phyloP scores from a whole-genome alignment of 169 alveolate species.

The Plasmodium chabaudi region DNA sequence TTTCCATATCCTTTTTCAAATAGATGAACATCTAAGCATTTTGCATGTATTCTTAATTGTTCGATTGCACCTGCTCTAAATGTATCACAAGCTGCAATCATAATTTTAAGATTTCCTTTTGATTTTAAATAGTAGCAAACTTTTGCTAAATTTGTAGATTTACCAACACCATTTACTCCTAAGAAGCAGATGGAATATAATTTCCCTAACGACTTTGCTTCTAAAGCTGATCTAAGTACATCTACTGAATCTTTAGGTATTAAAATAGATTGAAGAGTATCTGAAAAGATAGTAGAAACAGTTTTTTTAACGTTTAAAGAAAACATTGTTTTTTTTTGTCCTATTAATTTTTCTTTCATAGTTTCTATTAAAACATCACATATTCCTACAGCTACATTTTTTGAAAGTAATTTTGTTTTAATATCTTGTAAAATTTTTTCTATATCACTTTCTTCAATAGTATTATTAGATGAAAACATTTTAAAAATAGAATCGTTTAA shows the following conservation, averaged over 20 bases:
- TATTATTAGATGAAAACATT: conserved; percentile 87
- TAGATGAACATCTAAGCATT: conserved; percentile 95
- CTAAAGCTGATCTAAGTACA: conserved; percentile 91
- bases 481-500: conserved; percentile 88
- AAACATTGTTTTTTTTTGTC: conserved; percentile 90
- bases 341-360: conserved; percentile 87
- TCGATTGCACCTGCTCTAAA: conserved; percentile 99
- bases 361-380: conserved; percentile 90
- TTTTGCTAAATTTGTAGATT: conserved; percentile 99
- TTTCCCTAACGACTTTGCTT: conserved; percentile 92
- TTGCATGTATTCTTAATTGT: conserved; percentile 97
- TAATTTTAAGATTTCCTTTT: conserved; percentile 94
- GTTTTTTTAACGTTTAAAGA: conserved; percentile 88
- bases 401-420: conserved; percentile 87
- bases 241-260: conserved; percentile 93
- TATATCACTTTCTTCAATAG: conserved; percentile 89
- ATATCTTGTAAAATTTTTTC: conserved; percentile 89
- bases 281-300: conserved; percentile 89
- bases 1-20: conserved; percentile 99
- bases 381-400: conserved; percentile 94
- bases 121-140: conserved; percentile 95
- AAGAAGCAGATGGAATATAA: conserved; percentile 94
- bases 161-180: conserved; percentile 99
- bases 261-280: conserved; percentile 89
- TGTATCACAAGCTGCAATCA: conserved; percentile 99